phyloP scores from a whole-genome alignment of 306 rosid genomes.

The Sesbania bispinosa region DNA sequence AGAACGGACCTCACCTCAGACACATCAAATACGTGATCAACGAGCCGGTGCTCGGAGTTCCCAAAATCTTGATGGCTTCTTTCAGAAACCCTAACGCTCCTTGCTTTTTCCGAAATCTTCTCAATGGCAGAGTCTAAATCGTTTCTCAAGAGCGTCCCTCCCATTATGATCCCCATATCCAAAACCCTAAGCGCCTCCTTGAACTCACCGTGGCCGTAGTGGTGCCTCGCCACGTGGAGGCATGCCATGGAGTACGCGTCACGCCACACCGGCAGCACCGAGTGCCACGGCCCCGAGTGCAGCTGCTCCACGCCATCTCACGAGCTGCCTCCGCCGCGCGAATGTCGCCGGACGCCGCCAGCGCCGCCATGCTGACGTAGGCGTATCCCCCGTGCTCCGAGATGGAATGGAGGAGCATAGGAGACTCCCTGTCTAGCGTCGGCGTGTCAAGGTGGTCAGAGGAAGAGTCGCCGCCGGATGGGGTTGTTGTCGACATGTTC shows the following conservation, averaged over 20 bases:
- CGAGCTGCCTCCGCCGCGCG: conserved; percentile 76
- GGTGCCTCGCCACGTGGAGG: conserved; percentile 65
- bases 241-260: conserved; percentile 96
- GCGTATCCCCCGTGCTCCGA: conserved; percentile 85
- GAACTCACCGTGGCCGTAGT: conserved; percentile 46
- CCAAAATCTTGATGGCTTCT: background rate
- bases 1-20: conserved; percentile 88
- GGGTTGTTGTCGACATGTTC: conserved; percentile 41
- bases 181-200: conserved; percentile 72
- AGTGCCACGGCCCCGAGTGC: conserved; percentile 92
- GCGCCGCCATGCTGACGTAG: conserved; percentile 69
- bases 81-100: conserved; percentile 37
- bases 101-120: conserved; percentile 48
- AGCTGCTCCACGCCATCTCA: conserved; percentile 99
- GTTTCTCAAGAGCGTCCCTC: conserved; percentile 61
- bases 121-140: conserved; percentile 68
- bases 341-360: conserved; percentile 56
- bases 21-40: conserved; percentile 32
- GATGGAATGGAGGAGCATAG: conserved; percentile 58
- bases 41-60: conserved; percentile 38
- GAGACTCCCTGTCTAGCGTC: conserved; percentile 45
- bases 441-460: conserved; percentile 45
- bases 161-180: conserved; percentile 94
- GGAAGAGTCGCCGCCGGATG: background rate
- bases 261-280: conserved; percentile 87